phyloP scores from a whole-genome alignment of 352 stramenopile genomes.

The Globisporangium cylindrosporum region DNA sequence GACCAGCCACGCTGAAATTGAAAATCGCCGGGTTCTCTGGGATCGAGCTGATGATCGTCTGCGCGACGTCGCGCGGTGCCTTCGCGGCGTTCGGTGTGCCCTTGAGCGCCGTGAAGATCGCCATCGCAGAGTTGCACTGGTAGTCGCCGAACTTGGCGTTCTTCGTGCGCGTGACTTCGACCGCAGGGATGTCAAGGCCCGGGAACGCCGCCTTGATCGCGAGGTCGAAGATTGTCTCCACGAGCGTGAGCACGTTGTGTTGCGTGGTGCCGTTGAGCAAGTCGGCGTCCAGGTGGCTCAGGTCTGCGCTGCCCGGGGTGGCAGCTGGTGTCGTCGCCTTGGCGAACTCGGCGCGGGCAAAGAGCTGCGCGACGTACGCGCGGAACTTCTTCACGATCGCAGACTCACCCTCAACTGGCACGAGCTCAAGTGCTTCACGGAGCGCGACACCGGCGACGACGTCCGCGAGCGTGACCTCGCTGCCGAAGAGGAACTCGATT shows the following conservation, averaged over 20 bases:
- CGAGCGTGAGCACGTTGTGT: constrained; percentile 71
- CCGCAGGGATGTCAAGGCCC: constrained; percentile 41
- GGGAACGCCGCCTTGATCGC: constrained; percentile 74
- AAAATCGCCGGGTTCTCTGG: constrained; percentile 86
- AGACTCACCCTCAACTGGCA: constrained; percentile 45
- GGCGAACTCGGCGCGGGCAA: constrained; percentile 40
- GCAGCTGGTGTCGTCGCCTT: constrained; percentile 34
- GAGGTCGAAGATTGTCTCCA: constrained; percentile 73
- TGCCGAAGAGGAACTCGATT: constrained; percentile 65
- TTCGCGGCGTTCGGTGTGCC: constrained; percentile 63
- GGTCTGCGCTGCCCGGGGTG: constrained; percentile 14
- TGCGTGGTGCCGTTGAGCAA: constrained; percentile 58
- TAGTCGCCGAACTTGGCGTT: constrained; percentile 93
- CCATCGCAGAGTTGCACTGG: constrained; percentile 98
- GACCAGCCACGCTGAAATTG: constrained; percentile 88
- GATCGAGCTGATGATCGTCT: constrained; percentile 87
- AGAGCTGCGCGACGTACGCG: constrained; percentile 68
- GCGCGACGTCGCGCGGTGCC: constrained; percentile 86
- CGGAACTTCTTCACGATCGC: constrained; percentile 55
- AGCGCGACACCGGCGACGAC: constrained; percentile 72
- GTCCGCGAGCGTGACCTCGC: constrained; percentile 63
- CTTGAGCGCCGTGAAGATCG: constrained; percentile 96
- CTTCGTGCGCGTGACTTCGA: constrained; percentile 78
- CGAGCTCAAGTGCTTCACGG: constrained; percentile 50
- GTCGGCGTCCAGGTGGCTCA: constrained; percentile 40